phyloP scores from a whole-genome alignment of 805 yeast species.

The Wickerhamomyces bovis region DNA sequence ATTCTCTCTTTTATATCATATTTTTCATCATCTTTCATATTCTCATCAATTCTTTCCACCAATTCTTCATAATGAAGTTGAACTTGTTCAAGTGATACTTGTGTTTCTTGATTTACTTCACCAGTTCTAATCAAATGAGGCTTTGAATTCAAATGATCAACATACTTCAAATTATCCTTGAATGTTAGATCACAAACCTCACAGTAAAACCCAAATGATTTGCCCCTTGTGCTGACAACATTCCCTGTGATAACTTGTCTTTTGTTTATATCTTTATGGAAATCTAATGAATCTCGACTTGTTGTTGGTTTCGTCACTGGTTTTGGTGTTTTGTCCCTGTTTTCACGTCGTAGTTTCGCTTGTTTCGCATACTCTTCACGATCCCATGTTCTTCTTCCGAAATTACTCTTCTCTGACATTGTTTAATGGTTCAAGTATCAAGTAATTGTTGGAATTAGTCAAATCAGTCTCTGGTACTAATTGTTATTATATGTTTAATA shows the following conservation, averaged over 20 bases:
- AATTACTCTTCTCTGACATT: constrained; percentile 8
- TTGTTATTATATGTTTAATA: no score
- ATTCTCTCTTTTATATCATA: constrained; percentile 32
- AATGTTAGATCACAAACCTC: constrained; percentile 73
- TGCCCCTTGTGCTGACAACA: constrained; percentile 36
- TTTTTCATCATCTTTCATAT: constrained; percentile 10
- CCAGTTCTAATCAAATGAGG: constrained; percentile 50
- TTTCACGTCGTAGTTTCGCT: constrained; percentile 29
- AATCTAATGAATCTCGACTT: constrained; percentile 19
- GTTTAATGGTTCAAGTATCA: no score
- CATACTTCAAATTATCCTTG: constrained; percentile 73
- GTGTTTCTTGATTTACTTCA: constrained; percentile 30
- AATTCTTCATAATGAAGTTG: constrained; percentile 31
- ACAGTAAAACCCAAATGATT: constrained; percentile 81
- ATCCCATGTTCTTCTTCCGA: constrained; percentile 72
- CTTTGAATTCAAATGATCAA: constrained; percentile 78
- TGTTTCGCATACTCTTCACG: constrained; percentile 53
- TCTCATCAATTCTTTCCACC: constrained; percentile 26
- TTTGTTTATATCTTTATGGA: constrained; percentile 28
- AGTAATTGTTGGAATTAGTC: no score
- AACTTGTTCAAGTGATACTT: constrained; percentile 45
- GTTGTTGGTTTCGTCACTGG: constrained; percentile 4
- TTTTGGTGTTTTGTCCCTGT: constrained; percentile 9
- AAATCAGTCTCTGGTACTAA: no score
- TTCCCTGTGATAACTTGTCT: constrained; percentile 27